Percentiles rank a stretch among this genome's conserved stretches.
Conservation (phyloP, 768 basidiomycete genomes). For the Mycena galopus region DNA sequence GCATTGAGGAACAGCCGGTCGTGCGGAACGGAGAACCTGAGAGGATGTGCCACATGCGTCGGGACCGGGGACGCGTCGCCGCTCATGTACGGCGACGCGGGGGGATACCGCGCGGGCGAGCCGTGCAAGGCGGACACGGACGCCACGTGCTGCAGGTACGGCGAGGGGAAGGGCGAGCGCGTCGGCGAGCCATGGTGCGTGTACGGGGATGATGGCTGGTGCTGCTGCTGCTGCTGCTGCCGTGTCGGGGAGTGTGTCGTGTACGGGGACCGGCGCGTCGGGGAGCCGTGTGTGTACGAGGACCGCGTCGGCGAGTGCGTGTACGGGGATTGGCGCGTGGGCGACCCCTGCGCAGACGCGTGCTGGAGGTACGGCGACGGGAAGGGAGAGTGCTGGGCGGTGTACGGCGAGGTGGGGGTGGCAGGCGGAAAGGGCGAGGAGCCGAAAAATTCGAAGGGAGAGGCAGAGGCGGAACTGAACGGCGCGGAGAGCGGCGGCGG, state of each 20-base stretch:
- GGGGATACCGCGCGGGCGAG: background rate
- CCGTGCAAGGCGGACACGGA: too few species aligned
- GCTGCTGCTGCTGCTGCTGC: too few species aligned
- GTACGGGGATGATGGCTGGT: too few species aligned
- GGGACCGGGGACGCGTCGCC: background rate
- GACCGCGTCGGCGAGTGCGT: background rate
- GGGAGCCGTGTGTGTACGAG: background rate
- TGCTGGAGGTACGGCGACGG: conserved; percentile 1
- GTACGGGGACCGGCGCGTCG: conserved; percentile 8
- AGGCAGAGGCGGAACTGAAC: background rate
- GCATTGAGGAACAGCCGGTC: conserved; percentile 98
- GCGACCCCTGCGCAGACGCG: background rate
- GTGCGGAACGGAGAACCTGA: conserved; percentile 97
- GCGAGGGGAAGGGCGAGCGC: too few species aligned
- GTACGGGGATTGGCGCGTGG: conserved; percentile 5
- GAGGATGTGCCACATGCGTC: background rate
- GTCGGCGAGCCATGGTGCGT: background rate
- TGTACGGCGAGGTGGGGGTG: conserved; percentile 17
- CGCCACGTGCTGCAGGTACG: conserved; percentile 1
- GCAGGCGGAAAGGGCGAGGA: background rate
- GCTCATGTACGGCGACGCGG: too few species aligned
- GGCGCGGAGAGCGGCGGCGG: background rate
- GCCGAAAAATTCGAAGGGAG: background rate
- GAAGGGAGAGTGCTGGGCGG: background rate
- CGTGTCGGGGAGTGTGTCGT: too few species aligned